phyloP scores from a whole-genome alignment of 2,329 filamentous ascomycete species.

The Colletotrichum shisoi region DNA sequence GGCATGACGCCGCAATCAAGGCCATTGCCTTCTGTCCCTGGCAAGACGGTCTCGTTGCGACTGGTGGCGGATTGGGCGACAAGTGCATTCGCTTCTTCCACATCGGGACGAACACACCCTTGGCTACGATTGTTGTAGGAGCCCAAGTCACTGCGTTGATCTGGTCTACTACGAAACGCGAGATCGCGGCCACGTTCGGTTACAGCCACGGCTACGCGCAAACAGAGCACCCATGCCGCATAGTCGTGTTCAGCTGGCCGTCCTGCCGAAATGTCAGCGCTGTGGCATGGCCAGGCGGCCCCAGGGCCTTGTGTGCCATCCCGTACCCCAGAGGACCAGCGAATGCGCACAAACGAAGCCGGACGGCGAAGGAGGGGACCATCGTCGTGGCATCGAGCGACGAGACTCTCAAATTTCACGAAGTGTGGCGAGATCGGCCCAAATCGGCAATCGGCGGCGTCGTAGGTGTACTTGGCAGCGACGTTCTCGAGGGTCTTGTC shows the following conservation, averaged over 20 bases:
- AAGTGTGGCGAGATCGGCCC: conserved; percentile 79
- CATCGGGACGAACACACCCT: conserved; percentile 78
- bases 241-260: conserved; percentile 95
- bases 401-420: conserved; percentile 92
- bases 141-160: conserved; percentile 93
- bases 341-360: conserved; percentile 40
- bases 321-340: conserved; percentile 70
- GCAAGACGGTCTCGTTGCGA: conserved; percentile 86
- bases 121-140: conserved; percentile 90
- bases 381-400: conserved; percentile 93
- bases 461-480: conserved; percentile 74
- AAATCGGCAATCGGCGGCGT: conserved; percentile 61
- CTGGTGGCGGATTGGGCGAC: conserved; percentile 92
- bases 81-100: conserved; percentile 97
- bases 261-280: conserved; percentile 84
- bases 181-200: conserved; percentile 86
- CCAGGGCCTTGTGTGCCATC: conserved; percentile 86
- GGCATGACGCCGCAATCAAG: conserved; percentile 88
- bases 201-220: conserved; percentile 71
- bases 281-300: conserved; percentile 82
- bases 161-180: conserved; percentile 84
- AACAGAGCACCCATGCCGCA: conserved; percentile 85
- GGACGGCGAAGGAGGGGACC: conserved; percentile 59
- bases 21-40: conserved; percentile 97
- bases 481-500: conserved; percentile 82